These are phyloP conservation scores for Clitoria ternatea DNA, from an alignment of 306 rosid genomes.

Conservation along the genomic window DNA sequence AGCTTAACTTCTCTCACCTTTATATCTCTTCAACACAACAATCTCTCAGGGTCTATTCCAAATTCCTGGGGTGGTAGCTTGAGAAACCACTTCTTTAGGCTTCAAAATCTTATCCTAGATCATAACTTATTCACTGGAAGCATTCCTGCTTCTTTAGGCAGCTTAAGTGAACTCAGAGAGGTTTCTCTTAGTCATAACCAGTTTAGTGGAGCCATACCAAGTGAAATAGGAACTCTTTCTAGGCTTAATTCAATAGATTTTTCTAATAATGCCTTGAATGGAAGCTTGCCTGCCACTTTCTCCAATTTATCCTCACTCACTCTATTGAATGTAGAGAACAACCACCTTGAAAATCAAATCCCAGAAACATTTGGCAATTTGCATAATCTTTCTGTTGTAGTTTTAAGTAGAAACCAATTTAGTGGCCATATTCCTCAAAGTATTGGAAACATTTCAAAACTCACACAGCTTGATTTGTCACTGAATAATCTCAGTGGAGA, in stretches of 20 bases:
- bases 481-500: conserved; percentile 60
- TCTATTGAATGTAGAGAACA: conserved; percentile 45
- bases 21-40: conserved; percentile 60
- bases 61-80: conserved; percentile 46
- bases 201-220: conserved; percentile 48
- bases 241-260: conserved; percentile 47
- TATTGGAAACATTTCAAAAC: conserved; percentile 57
- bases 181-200: conserved; percentile 48
- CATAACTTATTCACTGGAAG: conserved; percentile 55
- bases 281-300: conserved; percentile 43
- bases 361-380: conserved; percentile 48
- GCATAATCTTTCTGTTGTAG: conserved; percentile 55
- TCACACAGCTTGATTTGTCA: conserved; percentile 68
- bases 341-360: conserved; percentile 42
- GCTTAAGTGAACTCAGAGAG: conserved; percentile 39
- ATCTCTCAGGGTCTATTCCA: conserved; percentile 65
- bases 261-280: conserved; percentile 51
- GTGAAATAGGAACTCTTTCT: conserved; percentile 52
- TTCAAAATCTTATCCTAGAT: conserved; percentile 50
- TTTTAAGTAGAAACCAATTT: conserved; percentile 51
- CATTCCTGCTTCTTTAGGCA: conserved; percentile 57
- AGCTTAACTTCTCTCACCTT: conserved; percentile 48
- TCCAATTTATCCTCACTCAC: conserved; percentile 43
- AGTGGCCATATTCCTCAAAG: conserved; percentile 57
- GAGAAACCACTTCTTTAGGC: conserved; percentile 29